Evolutionary conservation across 257 asterid genomes (phyloP).

Genomic region (Jacaranda copaia): DNA sequence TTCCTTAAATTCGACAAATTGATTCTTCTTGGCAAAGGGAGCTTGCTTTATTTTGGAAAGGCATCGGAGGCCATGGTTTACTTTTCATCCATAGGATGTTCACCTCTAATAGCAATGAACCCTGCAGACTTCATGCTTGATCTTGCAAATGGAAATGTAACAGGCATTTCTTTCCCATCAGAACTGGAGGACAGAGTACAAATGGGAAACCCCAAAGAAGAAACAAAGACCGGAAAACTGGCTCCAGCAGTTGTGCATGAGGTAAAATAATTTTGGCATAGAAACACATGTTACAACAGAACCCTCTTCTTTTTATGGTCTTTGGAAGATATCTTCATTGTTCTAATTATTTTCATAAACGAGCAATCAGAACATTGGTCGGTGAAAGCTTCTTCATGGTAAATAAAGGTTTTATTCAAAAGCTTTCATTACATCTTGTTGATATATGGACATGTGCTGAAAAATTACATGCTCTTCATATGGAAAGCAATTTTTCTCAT

Average conservation of each 20-base stretch:
- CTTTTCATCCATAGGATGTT: slow-evolving; percentile 81
- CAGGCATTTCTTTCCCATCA: slow-evolving; percentile 81
- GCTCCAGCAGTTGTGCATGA: slow-evolving; percentile 68
- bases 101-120: slow-evolving; percentile 85
- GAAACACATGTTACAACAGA: no score
- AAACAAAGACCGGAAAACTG: slow-evolving; percentile 61
- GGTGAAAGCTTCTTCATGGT: no score
- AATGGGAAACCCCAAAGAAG: slow-evolving; percentile 53
- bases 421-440: no score
- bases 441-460: no score
- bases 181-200: slow-evolving; percentile 80
- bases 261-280: slow-evolving; percentile 41
- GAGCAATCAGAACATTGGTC: no score
- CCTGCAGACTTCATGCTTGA: slow-evolving; percentile 96
- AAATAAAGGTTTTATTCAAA: no score
- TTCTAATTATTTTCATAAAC: no score
- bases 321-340: no score
- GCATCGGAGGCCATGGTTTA: slow-evolving; percentile 82
- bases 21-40: slow-evolving; percentile 86
- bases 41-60: slow-evolving; percentile 82
- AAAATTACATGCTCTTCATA: background rate
- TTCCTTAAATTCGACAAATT: slow-evolving; percentile 89
- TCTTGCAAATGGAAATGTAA: slow-evolving; percentile 87
- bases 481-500: background rate
- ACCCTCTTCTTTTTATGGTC: background rate